These are phyloP conservation scores for Babesia sp. DNA, from an alignment of 169 alveolate genomes.

Conservation along the genomic window DNA sequence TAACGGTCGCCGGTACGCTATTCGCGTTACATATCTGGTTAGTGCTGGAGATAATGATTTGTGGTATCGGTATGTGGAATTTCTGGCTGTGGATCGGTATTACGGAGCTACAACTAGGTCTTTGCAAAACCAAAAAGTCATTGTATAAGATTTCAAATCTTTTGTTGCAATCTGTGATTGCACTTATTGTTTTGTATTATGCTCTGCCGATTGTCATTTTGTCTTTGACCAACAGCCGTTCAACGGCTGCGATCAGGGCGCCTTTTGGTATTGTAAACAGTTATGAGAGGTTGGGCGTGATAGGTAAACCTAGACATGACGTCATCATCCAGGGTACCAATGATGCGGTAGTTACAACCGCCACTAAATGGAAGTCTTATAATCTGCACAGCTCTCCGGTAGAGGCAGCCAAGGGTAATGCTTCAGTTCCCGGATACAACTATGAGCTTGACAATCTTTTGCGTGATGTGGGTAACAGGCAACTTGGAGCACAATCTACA, in stretches of 20 bases:
- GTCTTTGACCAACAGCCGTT: not conserved
- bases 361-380: constrained; percentile 54
- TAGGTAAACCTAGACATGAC: constrained; percentile 27
- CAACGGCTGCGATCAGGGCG: constrained; percentile 9
- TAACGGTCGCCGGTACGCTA: constrained; percentile 22
- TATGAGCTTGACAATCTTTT: constrained; percentile 50
- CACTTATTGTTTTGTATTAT: not conserved
- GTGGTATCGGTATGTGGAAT: constrained; percentile 45
- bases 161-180: constrained; percentile 37
- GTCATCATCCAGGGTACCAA: constrained; percentile 55
- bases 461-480: constrained; percentile 2
- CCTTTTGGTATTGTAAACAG: constrained; percentile 45
- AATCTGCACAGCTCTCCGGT: constrained; percentile 38
- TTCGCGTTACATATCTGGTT: constrained; percentile 39
- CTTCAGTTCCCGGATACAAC: constrained; percentile 20
- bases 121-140: constrained; percentile 4
- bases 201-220: constrained; percentile 13
- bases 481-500: not conserved
- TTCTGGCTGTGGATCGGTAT: constrained; percentile 42
- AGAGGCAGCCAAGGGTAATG: constrained; percentile 12
- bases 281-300: constrained; percentile 26
- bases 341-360: constrained; percentile 31
- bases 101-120: constrained; percentile 40
- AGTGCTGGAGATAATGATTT: constrained; percentile 35
- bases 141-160: constrained; percentile 6